A percentile compares a stretch with the other conserved stretches of the same genome.
phyloP scores from a whole-genome alignment of 345 rosid species.

The Lumnitzera racemosa region DNA sequence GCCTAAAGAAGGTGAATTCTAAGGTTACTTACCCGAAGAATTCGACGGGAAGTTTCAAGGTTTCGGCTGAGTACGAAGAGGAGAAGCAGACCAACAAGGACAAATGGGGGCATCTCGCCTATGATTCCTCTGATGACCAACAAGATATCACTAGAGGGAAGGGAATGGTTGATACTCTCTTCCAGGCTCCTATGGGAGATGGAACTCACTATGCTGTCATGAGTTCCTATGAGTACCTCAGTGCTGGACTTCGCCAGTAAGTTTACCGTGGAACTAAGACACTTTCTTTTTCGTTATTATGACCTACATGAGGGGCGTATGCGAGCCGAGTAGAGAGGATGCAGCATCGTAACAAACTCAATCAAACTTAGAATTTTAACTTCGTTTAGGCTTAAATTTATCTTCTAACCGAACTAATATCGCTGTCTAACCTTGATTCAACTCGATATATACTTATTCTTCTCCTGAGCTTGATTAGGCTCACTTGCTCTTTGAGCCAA shows the following conservation, averaged over 20 bases:
- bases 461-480: too few species aligned
- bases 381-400: too few species aligned
- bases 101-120: constrained; percentile 15
- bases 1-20: constrained; percentile 12
- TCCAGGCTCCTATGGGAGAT: constrained; percentile 11
- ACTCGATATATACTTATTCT: too few species aligned
- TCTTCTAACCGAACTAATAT: too few species aligned
- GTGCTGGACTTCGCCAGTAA: constrained; percentile 16
- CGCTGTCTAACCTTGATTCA: too few species aligned
- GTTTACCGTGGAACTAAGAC: not conserved
- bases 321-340: too few species aligned
- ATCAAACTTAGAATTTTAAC: too few species aligned
- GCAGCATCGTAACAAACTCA: too few species aligned
- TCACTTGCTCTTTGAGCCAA: too few species aligned
- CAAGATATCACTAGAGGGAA: constrained; percentile 19
- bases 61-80: constrained; percentile 10
- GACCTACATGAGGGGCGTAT: too few species aligned
- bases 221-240: constrained; percentile 18
- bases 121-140: constrained; percentile 17
- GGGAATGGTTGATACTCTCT: constrained; percentile 19
- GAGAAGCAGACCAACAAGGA: constrained; percentile 10
- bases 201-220: constrained; percentile 19
- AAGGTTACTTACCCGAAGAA: constrained; percentile 1
- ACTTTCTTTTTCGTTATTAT: not conserved
- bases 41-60: constrained; percentile 2